phyloP scores from a whole-genome alignment of 2,329 filamentous ascomycete genomes.

The Xylaria hypoxylon region DNA sequence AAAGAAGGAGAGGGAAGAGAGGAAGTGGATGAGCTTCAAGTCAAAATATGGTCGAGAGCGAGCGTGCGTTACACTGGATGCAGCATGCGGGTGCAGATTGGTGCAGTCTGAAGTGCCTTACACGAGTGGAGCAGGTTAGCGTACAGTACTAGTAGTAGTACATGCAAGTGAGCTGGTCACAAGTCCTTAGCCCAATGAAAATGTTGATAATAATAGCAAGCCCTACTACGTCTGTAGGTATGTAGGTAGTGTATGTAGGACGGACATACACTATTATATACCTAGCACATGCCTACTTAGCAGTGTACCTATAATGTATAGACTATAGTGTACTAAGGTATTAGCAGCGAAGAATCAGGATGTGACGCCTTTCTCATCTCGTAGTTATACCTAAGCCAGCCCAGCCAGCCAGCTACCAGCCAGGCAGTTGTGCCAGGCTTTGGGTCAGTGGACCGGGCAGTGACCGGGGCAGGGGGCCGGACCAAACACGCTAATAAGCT shows the following conservation, averaged over 20 bases:
- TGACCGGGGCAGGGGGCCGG: neutral
- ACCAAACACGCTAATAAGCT: conserved; percentile 10
- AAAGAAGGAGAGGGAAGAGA: conserved; percentile 11
- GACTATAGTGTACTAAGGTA: too few relatives aligned
- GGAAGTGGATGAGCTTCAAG: conserved; percentile 24
- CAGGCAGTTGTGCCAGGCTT: too few relatives aligned
- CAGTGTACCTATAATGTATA: too few relatives aligned
- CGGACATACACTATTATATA: too few relatives aligned
- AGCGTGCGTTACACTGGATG: neutral
- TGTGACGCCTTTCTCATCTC: conserved; percentile 10
- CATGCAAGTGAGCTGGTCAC: conserved; percentile 14
- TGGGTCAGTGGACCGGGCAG: neutral
- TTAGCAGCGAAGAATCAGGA: neutral
- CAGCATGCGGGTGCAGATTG: neutral
- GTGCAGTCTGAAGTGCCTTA: neutral
- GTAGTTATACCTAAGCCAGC: neutral
- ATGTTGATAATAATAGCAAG: conserved; percentile 32
- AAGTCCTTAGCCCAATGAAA: conserved; percentile 23
- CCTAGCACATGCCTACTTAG: too few relatives aligned
- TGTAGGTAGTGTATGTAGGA: too few relatives aligned
- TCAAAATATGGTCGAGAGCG: conserved; percentile 30
- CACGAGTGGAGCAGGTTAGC: neutral
- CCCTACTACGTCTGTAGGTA: too few relatives aligned
- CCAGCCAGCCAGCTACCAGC: neutral
- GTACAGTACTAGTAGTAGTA: neutral